Evolutionary conservation across 2,329 filamentous ascomycete genomes (phyloP).

Genomic region (Gliomastix tumulicola): DNA sequence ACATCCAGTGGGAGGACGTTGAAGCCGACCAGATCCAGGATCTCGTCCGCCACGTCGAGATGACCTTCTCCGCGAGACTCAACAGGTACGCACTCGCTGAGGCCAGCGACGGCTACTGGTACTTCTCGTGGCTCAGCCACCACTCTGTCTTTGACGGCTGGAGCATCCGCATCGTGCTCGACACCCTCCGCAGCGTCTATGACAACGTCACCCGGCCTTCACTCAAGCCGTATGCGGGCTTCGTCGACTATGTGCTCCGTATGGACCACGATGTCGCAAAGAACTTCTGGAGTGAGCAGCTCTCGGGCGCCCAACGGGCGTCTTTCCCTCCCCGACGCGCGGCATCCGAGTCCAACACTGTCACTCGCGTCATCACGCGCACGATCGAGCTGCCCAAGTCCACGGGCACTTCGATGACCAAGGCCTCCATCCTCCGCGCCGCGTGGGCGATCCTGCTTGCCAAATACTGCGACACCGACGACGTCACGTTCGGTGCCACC

Average conservation of each 20-base stretch:
- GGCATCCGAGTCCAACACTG: not conserved
- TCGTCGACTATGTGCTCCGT: not conserved
- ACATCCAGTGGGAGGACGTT: constrained; percentile 1
- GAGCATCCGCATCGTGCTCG: constrained; percentile 5
- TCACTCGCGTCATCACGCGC: not conserved
- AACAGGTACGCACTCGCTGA: constrained; percentile 1
- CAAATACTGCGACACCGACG: constrained; percentile 4
- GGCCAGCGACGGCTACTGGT: not conserved
- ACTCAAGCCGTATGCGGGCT: constrained; percentile 6
- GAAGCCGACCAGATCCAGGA: not conserved
- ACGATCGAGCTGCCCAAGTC: not conserved
- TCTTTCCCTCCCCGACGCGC: constrained; percentile 4
- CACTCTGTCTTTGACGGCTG: constrained; percentile 18
- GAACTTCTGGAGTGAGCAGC: constrained; percentile 1
- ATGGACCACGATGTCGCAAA: not conserved
- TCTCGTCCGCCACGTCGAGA: no score
- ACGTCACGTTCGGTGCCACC: constrained; percentile 7
- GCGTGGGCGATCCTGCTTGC: constrained; percentile 4
- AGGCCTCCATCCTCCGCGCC: constrained; percentile 8
- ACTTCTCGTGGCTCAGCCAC: constrained; percentile 14
- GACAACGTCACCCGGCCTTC: constrained; percentile 5
- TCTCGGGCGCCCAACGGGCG: constrained; percentile 4
- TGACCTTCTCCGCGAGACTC: constrained; percentile 1
- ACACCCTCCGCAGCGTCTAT: constrained; percentile 2
- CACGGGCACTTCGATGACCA: constrained; percentile 5